Evolutionary conservation across 225 moss, liverwort and hornwort species (phyloP).

Genomic region (Anthoceros angustus): DNA sequence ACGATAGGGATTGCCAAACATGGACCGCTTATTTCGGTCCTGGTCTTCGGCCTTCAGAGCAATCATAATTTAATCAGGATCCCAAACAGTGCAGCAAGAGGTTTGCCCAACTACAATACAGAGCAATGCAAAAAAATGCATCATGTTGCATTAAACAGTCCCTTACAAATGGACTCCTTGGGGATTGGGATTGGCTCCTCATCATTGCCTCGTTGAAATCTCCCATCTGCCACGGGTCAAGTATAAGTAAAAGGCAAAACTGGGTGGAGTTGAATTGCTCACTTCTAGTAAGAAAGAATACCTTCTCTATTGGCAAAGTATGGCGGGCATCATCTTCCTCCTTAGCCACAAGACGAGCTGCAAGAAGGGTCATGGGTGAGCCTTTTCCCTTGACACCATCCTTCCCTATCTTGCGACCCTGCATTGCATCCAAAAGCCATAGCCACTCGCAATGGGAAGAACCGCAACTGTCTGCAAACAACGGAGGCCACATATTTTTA

Average conservation of each 20-base stretch:
- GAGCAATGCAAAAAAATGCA: not conserved
- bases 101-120: not conserved
- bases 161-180: constrained; percentile 88
- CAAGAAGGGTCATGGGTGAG: constrained; percentile 74
- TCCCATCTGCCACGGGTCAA: constrained; percentile 56
- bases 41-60: constrained; percentile 74
- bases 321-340: constrained; percentile 99
- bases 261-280: not conserved
- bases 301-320: constrained; percentile 97
- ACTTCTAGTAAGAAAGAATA: constrained; percentile 9
- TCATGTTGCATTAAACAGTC: constrained; percentile 5
- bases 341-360: constrained; percentile 74
- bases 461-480: constrained; percentile 58
- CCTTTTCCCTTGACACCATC: constrained; percentile 44
- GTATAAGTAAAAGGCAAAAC: not conserved
- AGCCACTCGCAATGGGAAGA: constrained; percentile 84
- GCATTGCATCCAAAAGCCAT: constrained; percentile 65
- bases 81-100: not conserved
- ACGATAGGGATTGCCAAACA: constrained; percentile 96
- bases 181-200: constrained; percentile 93
- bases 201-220: constrained; percentile 98
- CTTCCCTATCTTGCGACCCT: constrained; percentile 63
- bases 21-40: constrained; percentile 82
- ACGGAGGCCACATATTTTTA: not conserved
- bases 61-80: not conserved